Conservation (phyloP, 1,139 yeast genomes). For the Hemisphaericaspora subhashii region DNA sequence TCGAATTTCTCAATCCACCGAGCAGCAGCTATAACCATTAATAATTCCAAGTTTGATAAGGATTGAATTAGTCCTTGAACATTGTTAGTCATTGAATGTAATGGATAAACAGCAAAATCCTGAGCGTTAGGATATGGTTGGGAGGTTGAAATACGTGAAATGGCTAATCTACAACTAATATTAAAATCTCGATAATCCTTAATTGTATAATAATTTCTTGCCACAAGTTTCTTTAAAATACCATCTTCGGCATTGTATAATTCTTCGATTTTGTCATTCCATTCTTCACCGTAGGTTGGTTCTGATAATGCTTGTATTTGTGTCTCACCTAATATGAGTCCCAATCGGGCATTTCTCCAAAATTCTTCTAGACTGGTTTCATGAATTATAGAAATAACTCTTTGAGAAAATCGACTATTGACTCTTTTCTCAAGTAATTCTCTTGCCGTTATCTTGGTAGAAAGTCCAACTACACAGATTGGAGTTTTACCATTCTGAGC, state of each 20-base stretch:
- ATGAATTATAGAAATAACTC: constrained; percentile 62
- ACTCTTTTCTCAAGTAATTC: constrained; percentile 91
- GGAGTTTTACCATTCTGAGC: constrained; percentile 77
- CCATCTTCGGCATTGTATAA: constrained; percentile 13
- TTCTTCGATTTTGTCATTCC: constrained; percentile 52
- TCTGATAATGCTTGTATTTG: constrained; percentile 18
- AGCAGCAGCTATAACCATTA: constrained; percentile 70
- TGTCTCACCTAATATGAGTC: constrained; percentile 24
- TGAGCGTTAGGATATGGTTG: constrained; percentile 35
- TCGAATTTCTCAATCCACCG: constrained; percentile 64
- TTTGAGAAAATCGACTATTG: constrained; percentile 82
- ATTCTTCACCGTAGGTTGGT: constrained; percentile 31
- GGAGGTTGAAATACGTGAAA: constrained; percentile 28
- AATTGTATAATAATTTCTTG: constrained; percentile 55
- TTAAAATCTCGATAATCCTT: constrained; percentile 60
- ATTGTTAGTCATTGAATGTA: constrained; percentile 14
- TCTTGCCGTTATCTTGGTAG: constrained; percentile 71
- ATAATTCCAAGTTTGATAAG: constrained; percentile 67
- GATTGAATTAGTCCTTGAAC: constrained; percentile 38
- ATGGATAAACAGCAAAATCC: constrained; percentile 22
- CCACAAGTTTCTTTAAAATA: constrained; percentile 22
- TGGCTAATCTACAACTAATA: constrained; percentile 48
- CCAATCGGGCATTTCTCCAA: constrained; percentile 30
- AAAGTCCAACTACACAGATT: constrained; percentile 77
- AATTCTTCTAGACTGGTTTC: constrained; percentile 47